Percentiles rank a stretch among this genome's conserved stretches.
Evolutionary conservation across 371 early-diverging fungal species (phyloP).

Genomic region (Blakeslea trispora): DNA sequence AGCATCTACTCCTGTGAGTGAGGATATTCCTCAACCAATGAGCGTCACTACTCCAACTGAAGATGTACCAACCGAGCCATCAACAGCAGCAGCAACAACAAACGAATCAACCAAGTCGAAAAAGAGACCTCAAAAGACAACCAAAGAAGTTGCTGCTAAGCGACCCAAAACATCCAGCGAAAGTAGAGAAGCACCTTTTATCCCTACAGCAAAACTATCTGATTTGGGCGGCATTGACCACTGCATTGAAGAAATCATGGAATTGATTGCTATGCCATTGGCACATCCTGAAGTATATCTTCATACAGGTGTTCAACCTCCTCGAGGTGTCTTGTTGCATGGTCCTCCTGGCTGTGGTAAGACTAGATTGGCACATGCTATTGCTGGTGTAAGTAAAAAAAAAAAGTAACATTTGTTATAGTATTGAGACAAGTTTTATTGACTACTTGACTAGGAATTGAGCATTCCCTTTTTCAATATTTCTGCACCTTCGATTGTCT

Average conservation of each 20-base stretch:
- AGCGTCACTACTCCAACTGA: conserved; percentile 7
- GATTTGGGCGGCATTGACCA: conserved; percentile 92
- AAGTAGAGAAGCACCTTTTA: conserved; percentile 42
- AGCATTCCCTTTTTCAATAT: conserved; percentile 94
- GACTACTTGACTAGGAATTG: conserved; percentile 67
- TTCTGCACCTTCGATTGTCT: conserved; percentile 98
- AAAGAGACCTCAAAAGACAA: conserved; percentile 40
- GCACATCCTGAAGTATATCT: conserved; percentile 95
- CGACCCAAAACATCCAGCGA: conserved; percentile 33
- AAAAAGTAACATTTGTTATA: no score
- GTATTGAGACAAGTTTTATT: not conserved
- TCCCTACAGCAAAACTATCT: conserved; percentile 70
- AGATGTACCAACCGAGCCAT: conserved; percentile 1
- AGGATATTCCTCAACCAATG: conserved; percentile 10
- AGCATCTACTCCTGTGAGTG: conserved; percentile 14
- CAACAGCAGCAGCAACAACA: not conserved
- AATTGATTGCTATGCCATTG: conserved; percentile 96
- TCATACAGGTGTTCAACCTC: conserved; percentile 96
- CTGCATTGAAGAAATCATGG: conserved; percentile 91
- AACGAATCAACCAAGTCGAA: conserved; percentile 31
- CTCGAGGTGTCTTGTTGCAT: conserved; percentile 94
- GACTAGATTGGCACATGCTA: conserved; percentile 97
- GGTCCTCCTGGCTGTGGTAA: conserved; percentile 99
- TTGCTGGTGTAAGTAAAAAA: conserved; percentile 80
- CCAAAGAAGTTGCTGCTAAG: conserved; percentile 27